These are phyloP conservation scores for Crithidia expoeki DNA, from an alignment of 208 protist species.

Conservation along the genomic window DNA sequence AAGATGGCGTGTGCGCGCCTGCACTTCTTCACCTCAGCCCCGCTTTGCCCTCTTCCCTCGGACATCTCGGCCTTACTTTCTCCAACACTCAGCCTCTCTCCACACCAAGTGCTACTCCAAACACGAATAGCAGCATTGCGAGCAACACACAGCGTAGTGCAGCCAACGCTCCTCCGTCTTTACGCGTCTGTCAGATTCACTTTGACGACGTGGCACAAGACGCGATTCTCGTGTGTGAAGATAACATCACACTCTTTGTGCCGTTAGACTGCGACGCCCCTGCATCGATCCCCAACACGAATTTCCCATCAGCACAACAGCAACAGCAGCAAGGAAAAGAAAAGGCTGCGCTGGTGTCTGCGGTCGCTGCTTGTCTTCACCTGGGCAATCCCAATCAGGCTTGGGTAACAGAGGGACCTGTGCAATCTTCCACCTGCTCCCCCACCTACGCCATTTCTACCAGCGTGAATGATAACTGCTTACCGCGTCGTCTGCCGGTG, in stretches of 20 bases:
- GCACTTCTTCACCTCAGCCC: slow-evolving; percentile 8
- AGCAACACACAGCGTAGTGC: background rate
- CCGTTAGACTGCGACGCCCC: slow-evolving; percentile 10
- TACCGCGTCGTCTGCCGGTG: slow-evolving; percentile 24
- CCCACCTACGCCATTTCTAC: background rate
- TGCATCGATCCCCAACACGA: background rate
- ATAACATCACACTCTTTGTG: slow-evolving; percentile 34
- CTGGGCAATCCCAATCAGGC: slow-evolving; percentile 16
- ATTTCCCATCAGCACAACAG: background rate
- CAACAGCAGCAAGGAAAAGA: background rate
- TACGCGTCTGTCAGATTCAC: slow-evolving; percentile 36
- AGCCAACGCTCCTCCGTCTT: slow-evolving; percentile 6
- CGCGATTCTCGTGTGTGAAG: slow-evolving; percentile 50
- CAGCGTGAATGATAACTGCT: slow-evolving; percentile 1
- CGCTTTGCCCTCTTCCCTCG: slow-evolving; percentile 2
- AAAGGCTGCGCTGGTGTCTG: background rate
- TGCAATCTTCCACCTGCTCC: background rate
- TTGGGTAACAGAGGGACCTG: background rate
- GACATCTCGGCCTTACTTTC: slow-evolving; percentile 6
- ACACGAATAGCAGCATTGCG: background rate
- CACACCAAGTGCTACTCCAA: background rate
- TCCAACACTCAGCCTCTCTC: background rate
- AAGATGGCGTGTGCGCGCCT: background rate
- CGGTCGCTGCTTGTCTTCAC: slow-evolving; percentile 27
- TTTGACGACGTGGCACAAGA: slow-evolving; percentile 66